Base-by-base conservation (phyloP, 768 basidiomycete genomes). In the Pleurotus eryngii region DNA sequence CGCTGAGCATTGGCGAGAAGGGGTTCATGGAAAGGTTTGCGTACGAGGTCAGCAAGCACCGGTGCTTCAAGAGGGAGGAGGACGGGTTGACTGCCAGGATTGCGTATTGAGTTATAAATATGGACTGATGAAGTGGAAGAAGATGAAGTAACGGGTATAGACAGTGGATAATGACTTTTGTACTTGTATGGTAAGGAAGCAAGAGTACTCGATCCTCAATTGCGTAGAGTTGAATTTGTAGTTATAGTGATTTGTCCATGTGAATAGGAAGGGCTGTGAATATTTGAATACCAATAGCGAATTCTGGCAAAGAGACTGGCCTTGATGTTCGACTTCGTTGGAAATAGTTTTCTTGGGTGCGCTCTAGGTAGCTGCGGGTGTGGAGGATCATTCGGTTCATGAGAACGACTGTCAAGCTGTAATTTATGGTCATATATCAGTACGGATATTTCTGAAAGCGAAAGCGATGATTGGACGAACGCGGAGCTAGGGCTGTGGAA, bases 41-140 rank as follows among this genome's bases (percentile, higher is more conserved):
- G 0, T 80, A 74, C 56, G 83, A 85, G 60, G 73, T 89, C 54
- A 87, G 85, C 72, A 76, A 82, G 70, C 87, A 89, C 60, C 74
- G 86, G 39, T 86, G 84, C 64, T 89, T 75, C 63, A 74, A 83
- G 48, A 79, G 87, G 4, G 87, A 89, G 68, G 46, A 75, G 60
- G 80, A 84, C 24, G 85, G 85, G 4, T 68, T 89, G 60, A 75
- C 76, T 0, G 63, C 66, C 43, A 73, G 72, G 64, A 76, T 89
- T 22, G 84, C 86, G 0, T 80, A 68, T 53, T 77, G 66, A 67
- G 12, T 8, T 8, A 24, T 17, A 4, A 35, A 35, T 35, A 26
- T 26, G 24, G 8, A 14, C n/a, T 20, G 20, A 24, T 27, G 17
- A 53, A 54, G 3, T 9, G 11, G 30, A 35, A 9, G 30, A 35